Base-by-base conservation (phyloP, 257 asterid genomes). In the Lavandula angustifolia region DNA sequence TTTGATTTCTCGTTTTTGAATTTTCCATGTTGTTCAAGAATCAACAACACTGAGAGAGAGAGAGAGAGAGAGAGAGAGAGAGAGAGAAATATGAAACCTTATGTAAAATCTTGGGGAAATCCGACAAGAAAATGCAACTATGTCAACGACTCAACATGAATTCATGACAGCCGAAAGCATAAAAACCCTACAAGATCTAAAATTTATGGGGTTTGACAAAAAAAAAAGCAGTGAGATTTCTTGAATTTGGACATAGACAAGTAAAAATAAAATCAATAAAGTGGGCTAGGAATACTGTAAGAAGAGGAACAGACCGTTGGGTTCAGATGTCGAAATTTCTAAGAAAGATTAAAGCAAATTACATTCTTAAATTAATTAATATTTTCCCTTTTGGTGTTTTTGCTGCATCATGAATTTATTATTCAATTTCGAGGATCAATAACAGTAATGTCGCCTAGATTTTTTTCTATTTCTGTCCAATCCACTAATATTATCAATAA, bases 1-100 rank as follows among this genome's bases (percentile, higher is more conserved):
- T 77, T 54, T 50, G 76, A 50, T 66, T 67, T 32, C 48, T 56
- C 35, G 40, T 17, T 31, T 44, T 73, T 6, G 73, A 69, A 60
- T 12, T 69, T 5, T 77, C 82, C 82, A 77, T 68, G 3, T 2
- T 13, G 2, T 11, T 61, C 42, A 43, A 33, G 10, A 42, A 53
- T 43, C 60, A 69, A 27, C 29, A 49, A 49, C 35, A 52, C 8
- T 1, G 52, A 22, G 10, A 56, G 17, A 16, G 35, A 32, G 44
- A 32, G 27, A 60, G 44, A 9, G 17, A 22, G 34, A 9, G 16
- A 33, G 37, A 9, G 27, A 44, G 31, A 14, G 18, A 7, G n/a
- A 14, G 29, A 49, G 33, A 62, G 35, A 22, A 34, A 17, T 14
- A 12, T 11, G 61, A 52, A 41, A 44, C 11, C 16, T 38, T 37